Conservation (phyloP, 129 eudicot species). For the Chrysanthemum lavandulifolium region DNA sequence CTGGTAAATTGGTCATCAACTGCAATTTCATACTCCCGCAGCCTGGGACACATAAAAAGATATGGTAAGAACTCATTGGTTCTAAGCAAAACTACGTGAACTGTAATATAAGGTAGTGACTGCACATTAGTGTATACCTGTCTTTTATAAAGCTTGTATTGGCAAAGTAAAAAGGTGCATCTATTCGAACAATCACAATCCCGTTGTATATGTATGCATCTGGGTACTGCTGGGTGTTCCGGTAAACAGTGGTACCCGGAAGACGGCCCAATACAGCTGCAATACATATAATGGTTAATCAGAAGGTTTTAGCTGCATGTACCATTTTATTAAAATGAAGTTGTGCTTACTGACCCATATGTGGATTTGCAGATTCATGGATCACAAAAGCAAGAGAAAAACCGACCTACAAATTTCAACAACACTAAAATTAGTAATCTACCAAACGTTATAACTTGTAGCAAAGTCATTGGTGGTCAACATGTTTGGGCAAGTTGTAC, state of each 20-base stretch:
- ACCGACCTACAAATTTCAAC: conserved; percentile 58
- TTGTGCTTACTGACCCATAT: conserved; percentile 64
- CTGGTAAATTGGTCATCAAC: conserved; percentile 54
- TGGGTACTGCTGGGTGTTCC: conserved; percentile 90
- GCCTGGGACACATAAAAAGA: conserved; percentile 42
- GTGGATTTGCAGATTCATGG: conserved; percentile 99
- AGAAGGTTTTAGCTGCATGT: conserved; percentile 6
- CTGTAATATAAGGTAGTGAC: not conserved
- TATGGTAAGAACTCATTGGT: not conserved
- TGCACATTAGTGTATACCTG: conserved; percentile 51
- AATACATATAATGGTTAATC: not conserved
- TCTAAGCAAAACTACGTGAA: conserved; percentile 9
- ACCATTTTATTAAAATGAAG: not conserved
- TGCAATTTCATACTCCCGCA: conserved; percentile 76
- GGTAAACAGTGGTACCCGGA: conserved; percentile 95
- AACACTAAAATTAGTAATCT: conserved; percentile 25
- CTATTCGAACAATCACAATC: conserved; percentile 91
- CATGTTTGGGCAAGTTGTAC: conserved; percentile 2
- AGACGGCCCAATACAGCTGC: conserved; percentile 99
- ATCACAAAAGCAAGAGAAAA: conserved; percentile 98
- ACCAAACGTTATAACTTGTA: not conserved
- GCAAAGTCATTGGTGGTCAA: not conserved
- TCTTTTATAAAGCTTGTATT: conserved; percentile 95
- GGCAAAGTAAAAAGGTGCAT: conserved; percentile 98
- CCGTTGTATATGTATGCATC: conserved; percentile 93